A percentile compares a stretch with the other conserved stretches of the same genome.
Conservation (phyloP, 1,139 yeast genomes). For the Magnusiomyces paraingens region DNA sequence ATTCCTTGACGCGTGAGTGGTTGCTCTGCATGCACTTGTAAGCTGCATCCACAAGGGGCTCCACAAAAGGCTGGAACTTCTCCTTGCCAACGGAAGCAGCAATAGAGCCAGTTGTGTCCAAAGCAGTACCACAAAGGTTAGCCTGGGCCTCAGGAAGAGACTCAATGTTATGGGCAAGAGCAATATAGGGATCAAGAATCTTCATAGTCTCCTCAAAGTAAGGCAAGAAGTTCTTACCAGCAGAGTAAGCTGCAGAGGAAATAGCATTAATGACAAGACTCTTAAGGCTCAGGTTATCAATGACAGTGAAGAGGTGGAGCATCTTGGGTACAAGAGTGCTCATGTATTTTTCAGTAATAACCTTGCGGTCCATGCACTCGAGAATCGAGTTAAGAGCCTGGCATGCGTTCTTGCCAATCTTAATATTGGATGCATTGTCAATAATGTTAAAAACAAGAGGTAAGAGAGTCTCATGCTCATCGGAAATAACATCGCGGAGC, state of each 20-base stretch:
- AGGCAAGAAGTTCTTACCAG: conserved; percentile 83
- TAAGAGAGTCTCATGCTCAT: conserved; percentile 70
- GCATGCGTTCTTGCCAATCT: conserved; percentile 87
- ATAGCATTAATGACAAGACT: conserved; percentile 91
- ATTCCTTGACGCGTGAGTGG: conserved; percentile 82
- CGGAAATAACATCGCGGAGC: conserved; percentile 77
- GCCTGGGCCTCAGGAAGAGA: conserved; percentile 33
- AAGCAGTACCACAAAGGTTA: conserved; percentile 75
- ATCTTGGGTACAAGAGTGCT: conserved; percentile 68
- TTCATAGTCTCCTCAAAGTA: conserved; percentile 77
- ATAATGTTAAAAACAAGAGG: conserved; percentile 84
- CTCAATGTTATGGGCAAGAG: conserved; percentile 34
- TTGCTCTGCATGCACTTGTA: conserved; percentile 71
- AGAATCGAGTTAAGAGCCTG: conserved; percentile 84
- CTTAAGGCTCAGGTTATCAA: conserved; percentile 61
- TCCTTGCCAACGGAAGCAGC: conserved; percentile 96
- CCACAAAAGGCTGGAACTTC: conserved; percentile 76
- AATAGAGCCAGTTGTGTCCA: conserved; percentile 90
- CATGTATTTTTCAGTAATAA: conserved; percentile 65
- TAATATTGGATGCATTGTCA: conserved; percentile 76
- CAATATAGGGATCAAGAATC: conserved; percentile 73
- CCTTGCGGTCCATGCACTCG: conserved; percentile 86
- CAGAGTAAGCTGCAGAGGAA: conserved; percentile 94
- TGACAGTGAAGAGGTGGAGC: conserved; percentile 66
- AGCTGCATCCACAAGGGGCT: conserved; percentile 85